A percentile compares a stretch with the other conserved stretches of the same genome.
These are phyloP conservation scores for Yarrowia hollandica DNA, from an alignment of 805 yeast species.

Conservation along the genomic window DNA sequence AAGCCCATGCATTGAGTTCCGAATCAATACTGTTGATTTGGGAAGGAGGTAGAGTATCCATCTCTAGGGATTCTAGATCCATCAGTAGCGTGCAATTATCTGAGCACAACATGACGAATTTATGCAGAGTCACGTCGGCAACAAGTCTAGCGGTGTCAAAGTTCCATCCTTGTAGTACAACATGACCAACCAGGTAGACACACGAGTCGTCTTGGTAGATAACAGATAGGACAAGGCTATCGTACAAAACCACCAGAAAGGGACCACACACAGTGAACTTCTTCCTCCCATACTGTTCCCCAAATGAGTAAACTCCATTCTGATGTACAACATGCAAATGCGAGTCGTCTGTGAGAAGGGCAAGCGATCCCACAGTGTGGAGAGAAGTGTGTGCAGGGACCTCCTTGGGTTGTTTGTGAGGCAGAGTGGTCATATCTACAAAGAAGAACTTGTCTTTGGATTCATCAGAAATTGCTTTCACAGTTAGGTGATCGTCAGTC, in stretches of 20 bases:
- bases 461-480: neutral
- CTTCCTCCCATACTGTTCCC: constrained; percentile 11
- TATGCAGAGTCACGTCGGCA: constrained; percentile 26
- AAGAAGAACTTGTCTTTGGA: neutral
- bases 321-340: constrained; percentile 22
- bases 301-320: constrained; percentile 16
- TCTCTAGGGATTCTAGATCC: constrained; percentile 15
- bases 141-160: constrained; percentile 15
- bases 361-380: constrained; percentile 8
- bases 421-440: constrained; percentile 1
- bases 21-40: constrained; percentile 24
- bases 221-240: constrained; percentile 2
- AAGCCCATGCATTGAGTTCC: constrained; percentile 24
- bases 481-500: constrained; percentile 5
- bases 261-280: constrained; percentile 17
- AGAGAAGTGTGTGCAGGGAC: constrained; percentile 1
- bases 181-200: constrained; percentile 11
- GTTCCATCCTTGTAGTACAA: constrained; percentile 6
- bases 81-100: constrained; percentile 17
- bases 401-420: constrained; percentile 1
- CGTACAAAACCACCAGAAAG: constrained; percentile 14
- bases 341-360: constrained; percentile 8
- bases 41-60: constrained; percentile 17
- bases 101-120: constrained; percentile 27
- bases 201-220: constrained; percentile 13